Conservation (phyloP, 345 rosid species). For the Sapria himalayana region DNA sequence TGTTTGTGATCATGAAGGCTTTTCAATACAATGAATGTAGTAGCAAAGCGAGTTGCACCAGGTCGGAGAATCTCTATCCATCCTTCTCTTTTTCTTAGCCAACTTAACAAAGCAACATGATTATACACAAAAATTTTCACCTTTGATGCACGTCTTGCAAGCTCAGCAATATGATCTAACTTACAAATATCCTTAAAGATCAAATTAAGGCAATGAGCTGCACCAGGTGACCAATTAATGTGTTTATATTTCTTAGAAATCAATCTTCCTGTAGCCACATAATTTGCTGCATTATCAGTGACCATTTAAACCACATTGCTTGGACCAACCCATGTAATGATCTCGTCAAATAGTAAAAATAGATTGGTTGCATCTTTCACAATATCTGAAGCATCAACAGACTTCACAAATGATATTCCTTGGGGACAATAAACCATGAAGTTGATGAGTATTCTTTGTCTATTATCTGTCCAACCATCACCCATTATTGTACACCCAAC, state of each 20-base stretch:
- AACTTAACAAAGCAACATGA: too few species aligned
- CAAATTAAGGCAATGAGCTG: constrained; percentile 26
- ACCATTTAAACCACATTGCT: constrained; percentile 29
- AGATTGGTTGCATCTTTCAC: constrained; percentile 20
- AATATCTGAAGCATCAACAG: constrained; percentile 22
- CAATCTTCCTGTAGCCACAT: constrained; percentile 23
- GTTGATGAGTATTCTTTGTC: constrained; percentile 13
- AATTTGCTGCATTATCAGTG: constrained; percentile 21
- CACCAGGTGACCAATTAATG: constrained; percentile 31
- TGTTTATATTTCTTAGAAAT: constrained; percentile 20
- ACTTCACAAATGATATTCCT: constrained; percentile 27
- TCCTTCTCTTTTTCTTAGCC: too few species aligned
- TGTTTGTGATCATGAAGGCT: too few species aligned
- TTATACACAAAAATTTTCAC: constrained; percentile 21
- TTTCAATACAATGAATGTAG: too few species aligned
- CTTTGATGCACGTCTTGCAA: constrained; percentile 16
- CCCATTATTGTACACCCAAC: constrained; percentile 28
- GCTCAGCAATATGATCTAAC: constrained; percentile 18
- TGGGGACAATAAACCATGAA: constrained; percentile 25
- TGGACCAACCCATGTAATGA: constrained; percentile 27
- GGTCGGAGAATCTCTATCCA: too few species aligned
- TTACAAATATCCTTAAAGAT: constrained; percentile 35
- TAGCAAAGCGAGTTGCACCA: too few species aligned
- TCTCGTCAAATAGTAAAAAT: constrained; percentile 21
- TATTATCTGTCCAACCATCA: constrained; percentile 23